Evolutionary conservation across 306 rosid species (phyloP), one percentile per base, ranked within the genome.

Genomic region (Vicia faba): DNA sequence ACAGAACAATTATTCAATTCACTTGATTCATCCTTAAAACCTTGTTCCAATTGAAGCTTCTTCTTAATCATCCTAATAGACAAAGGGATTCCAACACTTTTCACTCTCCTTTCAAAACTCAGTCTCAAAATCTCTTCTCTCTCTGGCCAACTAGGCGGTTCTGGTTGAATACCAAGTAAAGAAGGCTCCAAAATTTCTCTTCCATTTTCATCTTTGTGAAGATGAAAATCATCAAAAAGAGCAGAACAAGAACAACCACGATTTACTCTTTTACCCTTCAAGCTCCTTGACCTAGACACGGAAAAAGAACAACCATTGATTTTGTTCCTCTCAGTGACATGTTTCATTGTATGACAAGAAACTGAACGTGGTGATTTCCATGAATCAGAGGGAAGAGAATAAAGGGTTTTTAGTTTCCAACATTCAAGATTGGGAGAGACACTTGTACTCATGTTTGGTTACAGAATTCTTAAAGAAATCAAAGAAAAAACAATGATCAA

Each of bases 101-200:
- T 87, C 11, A 76, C 81, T 71, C 60, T 87, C 72, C 80, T 65
- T 39, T 80, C 87, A 59, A 85, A 81, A 61, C 39, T 26, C 4
- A 60, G 53, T 35, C 83, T 68, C 44, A 76, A 29, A n/a, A 82
- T 61, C 73, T 82, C 82, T 18, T 73, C 82, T 65, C 85, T 81
- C 44, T 89, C 96, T 1, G 84, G 85, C 92, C 92, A 86, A 45
- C 75, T 72, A 0, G 88, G 85, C 57, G 89, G 85, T 65, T 88
- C 81, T 0, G 89, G 88, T 72, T 74, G 44, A 57, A 88, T 76
- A 4, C 88, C 92, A 5, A 80, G 71, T 15, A 72, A 43, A 49
- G 85, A 74, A 60, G 89, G 96, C 39, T 75, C 80, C 78, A 84
- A 60, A 67, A 66, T 19, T 56, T 53, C 60, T 38, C 49, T 54